Base-by-base conservation (phyloP, 2,329 filamentous ascomycete genomes). In the Ophiostoma triangulosporum region DNA sequence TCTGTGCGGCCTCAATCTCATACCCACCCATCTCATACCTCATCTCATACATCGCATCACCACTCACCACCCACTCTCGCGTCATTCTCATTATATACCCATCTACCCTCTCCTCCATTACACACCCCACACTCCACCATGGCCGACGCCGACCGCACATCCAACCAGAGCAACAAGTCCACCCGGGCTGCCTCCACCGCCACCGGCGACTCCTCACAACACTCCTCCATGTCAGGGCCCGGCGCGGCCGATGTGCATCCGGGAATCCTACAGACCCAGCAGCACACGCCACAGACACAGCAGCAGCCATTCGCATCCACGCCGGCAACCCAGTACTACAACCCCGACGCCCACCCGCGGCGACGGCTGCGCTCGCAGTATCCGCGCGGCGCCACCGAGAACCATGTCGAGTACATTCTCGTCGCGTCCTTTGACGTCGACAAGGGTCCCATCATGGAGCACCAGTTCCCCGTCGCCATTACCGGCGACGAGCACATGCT, bases 381-480 rank as follows among this genome's bases (percentile, higher is more conserved):
- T 63, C 86, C 86, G 15, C 75, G 81, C n/a, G 76, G 83, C 54
- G 78, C 81, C 11, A 72, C 74, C 6, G 85, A 97, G 66, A 94
- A 93, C 63, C 93, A 98, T 83, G 93, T 98, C 69, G 93, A 98
- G 66, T 98, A 97, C 65, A 97, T 98, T 52, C 75, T 98, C 52
- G 93, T 98, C 53, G 93, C 93, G 4, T 95, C 89, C 2, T 98
- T 98, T 69, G 89, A 97, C 68, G 95, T 97, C 62, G 91, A 97
- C 67, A 83, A 88, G 52, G 93, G 93, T 3, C 91, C 91, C 48
- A 83, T 96, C 62, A 97, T 98, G 93, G 93, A 98, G 66, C 90
- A 98, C 66, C 93, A 98, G 65, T 98, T 91, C 65, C 93, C 93
- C 0, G 84, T 88, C 40, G 83, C 91, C 50, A 97, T 98, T 58